phyloP scores from a whole-genome alignment of 108 stramenopile species.

The Skeletonema grethae region DNA sequence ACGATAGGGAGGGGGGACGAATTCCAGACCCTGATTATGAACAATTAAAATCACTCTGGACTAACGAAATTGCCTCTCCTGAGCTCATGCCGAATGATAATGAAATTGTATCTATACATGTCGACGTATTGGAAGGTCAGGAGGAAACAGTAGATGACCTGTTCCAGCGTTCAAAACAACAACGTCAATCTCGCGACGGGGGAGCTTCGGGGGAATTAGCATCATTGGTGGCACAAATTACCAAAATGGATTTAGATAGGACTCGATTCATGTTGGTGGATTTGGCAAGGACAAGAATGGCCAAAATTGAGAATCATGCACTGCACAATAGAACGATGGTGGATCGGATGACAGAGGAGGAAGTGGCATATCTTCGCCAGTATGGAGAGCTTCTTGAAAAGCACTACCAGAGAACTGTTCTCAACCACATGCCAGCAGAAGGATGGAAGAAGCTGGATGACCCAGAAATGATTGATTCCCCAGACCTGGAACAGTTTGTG shows the following conservation, averaged over 20 bases:
- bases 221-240: conserved; percentile 59
- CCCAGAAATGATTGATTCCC: conserved; percentile 70
- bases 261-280: conserved; percentile 71
- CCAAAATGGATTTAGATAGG: conserved; percentile 73
- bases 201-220: conserved; percentile 50
- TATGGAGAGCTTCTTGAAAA: conserved; percentile 70
- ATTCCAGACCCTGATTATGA: conserved; percentile 58
- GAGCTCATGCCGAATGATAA: conserved; percentile 66
- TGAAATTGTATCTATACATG: conserved; percentile 49
- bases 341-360: conserved; percentile 72
- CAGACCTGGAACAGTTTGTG: conserved; percentile 66
- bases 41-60: conserved; percentile 64
- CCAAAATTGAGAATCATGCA: conserved; percentile 78
- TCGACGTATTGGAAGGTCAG: conserved; percentile 54
- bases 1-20: conserved; percentile 16
- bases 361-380: conserved; percentile 55
- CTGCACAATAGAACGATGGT: conserved; percentile 61
- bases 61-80: conserved; percentile 66
- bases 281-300: conserved; percentile 63
- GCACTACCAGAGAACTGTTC: conserved; percentile 64
- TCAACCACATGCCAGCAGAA: conserved; percentile 64
- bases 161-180: conserved; percentile 20
- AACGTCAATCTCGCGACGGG: conserved; percentile 20
- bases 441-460: conserved; percentile 76
- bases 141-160: conserved; percentile 65